These are phyloP conservation scores for Acmispon strigosus DNA, from an alignment of 306 rosid species.

Conservation along the genomic window DNA sequence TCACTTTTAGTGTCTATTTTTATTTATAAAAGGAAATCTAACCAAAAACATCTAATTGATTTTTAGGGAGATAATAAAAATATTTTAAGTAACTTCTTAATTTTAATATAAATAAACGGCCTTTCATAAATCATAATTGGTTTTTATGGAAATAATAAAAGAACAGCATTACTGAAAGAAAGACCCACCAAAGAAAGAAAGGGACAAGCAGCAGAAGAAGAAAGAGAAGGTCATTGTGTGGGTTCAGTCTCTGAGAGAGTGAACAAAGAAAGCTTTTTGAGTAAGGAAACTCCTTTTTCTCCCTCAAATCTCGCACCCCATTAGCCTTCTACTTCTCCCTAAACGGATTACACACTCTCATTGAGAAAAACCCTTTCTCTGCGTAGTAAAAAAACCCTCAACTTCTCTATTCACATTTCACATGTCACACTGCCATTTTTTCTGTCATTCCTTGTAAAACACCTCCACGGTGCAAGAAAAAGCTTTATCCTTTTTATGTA, in stretches of 20 bases:
- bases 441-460: neutral
- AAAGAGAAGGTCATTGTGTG: neutral
- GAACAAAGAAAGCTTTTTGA: constrained; percentile 17
- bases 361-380: neutral
- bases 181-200: neutral
- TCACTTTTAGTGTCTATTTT: neutral
- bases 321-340: neutral
- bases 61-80: too few species aligned
- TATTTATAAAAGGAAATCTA: neutral
- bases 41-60: too few species aligned
- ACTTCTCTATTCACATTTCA: neutral
- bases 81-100: too few species aligned
- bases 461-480: neutral
- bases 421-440: constrained; percentile 2
- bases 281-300: constrained; percentile 10
- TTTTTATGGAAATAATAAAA: neutral
- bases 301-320: constrained; percentile 21
- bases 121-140: neutral
- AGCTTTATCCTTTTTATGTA: neutral
- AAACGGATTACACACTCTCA: neutral
- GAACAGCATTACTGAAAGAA: neutral
- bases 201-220: neutral
- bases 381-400: neutral
- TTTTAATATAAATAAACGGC: neutral
- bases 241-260: neutral